These are phyloP conservation scores for Sarcodon sp. DNA, from an alignment of 768 basidiomycete species.

Conservation along the genomic window DNA sequence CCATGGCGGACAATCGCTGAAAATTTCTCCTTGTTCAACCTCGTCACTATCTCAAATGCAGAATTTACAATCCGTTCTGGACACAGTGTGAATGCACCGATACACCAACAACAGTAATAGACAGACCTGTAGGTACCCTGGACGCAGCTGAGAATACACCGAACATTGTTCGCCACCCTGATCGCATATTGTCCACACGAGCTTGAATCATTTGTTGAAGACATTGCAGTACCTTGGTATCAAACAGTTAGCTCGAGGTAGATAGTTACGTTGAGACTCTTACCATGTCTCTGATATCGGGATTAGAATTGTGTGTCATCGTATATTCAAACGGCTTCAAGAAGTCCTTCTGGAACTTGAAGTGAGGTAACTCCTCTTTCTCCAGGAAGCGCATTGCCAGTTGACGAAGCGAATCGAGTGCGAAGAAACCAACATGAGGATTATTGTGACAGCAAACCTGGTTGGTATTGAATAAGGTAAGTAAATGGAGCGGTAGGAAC, in stretches of 20 bases:
- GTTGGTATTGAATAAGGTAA: constrained; percentile 1
- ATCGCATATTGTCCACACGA: constrained; percentile 86
- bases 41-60: constrained; percentile 92
- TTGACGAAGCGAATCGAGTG: constrained; percentile 91
- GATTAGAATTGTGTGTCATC: constrained; percentile 93
- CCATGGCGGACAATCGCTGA: constrained; percentile 84
- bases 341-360: constrained; percentile 99
- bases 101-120: background rate
- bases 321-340: constrained; percentile 96
- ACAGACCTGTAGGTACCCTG: constrained; percentile 74
- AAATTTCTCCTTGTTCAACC: constrained; percentile 87
- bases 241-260: background rate
- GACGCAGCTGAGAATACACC: constrained; percentile 96
- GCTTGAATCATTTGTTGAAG: constrained; percentile 98
- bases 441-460: constrained; percentile 99
- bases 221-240: constrained; percentile 79
- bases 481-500: constrained; percentile 6
- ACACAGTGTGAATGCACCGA: background rate
- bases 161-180: constrained; percentile 99
- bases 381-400: constrained; percentile 97
- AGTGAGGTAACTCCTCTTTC: constrained; percentile 95
- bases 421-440: constrained; percentile 92
- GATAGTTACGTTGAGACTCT: constrained; percentile 1
- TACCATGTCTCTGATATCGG: constrained; percentile 95
- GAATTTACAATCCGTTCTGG: constrained; percentile 83